Conservation (phyloP, 2,329 filamentous ascomycete species). For the Clonostachys chloroleuca region DNA sequence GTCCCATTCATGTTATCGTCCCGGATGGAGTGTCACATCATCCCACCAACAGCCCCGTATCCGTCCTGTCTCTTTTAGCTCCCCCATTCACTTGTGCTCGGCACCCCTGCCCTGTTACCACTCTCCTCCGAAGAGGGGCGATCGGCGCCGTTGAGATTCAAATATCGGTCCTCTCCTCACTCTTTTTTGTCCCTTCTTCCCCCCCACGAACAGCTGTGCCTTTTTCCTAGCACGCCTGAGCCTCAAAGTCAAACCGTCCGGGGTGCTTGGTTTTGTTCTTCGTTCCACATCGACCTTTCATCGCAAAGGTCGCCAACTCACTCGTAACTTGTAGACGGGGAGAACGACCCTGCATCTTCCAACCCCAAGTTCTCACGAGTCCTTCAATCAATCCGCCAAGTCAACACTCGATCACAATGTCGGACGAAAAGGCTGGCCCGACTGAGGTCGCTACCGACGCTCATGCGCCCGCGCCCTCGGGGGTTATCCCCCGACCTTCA, state of each 20-base stretch:
- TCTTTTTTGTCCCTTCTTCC: constrained; percentile 1
- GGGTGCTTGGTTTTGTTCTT: no score
- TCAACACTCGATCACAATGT: constrained; percentile 9
- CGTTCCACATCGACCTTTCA: no score
- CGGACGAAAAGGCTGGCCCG: constrained; percentile 15
- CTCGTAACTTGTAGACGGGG: no score
- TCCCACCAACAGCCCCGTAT: not conserved
- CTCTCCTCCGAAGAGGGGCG: not conserved
- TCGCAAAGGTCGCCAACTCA: no score
- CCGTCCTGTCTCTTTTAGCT: not conserved
- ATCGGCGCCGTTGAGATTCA: not conserved
- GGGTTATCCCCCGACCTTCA: constrained; percentile 3
- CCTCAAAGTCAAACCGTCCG: no score
- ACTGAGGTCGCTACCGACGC: constrained; percentile 5
- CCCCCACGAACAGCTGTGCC: no score
- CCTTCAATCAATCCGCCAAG: not conserved
- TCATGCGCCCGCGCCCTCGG: not conserved
- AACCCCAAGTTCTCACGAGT: not conserved
- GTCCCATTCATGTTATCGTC: no score
- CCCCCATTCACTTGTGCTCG: not conserved
- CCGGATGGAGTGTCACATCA: not conserved
- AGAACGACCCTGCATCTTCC: not conserved
- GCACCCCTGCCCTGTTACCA: not conserved
- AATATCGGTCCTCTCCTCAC: not conserved
- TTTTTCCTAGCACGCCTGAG: no score